Percentiles rank a stretch among this genome's conserved stretches.
phyloP scores from a whole-genome alignment of 2,329 filamentous ascomycete species.

The Cercospora citrullina region DNA sequence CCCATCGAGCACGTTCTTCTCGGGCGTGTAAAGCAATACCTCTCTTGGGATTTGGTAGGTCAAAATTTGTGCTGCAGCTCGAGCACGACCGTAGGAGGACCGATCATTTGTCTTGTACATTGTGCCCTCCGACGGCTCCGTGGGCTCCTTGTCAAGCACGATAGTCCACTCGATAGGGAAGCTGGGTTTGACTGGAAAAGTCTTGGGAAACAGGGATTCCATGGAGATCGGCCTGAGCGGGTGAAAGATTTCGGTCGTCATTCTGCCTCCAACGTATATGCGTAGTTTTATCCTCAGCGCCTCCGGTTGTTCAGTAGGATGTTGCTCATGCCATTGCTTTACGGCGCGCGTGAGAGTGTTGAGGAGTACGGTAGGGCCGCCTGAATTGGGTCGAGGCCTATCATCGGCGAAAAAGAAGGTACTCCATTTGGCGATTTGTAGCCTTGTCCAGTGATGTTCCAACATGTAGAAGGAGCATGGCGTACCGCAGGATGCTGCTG shows the following conservation, averaged over 20 bases:
- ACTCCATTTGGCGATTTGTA: slow-evolving; percentile 51
- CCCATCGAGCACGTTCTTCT: slow-evolving; percentile 74
- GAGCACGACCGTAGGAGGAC: slow-evolving; percentile 68
- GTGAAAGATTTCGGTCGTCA: slow-evolving; percentile 42
- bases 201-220: slow-evolving; percentile 59
- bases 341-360: slow-evolving; percentile 39
- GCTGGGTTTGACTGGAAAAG: slow-evolving; percentile 48
- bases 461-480: slow-evolving; percentile 43
- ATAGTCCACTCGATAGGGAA: slow-evolving; percentile 42
- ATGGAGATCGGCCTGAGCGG: slow-evolving; percentile 46
- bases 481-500: slow-evolving; percentile 33
- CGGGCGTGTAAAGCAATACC: slow-evolving; percentile 69
- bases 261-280: slow-evolving; percentile 52
- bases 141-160: slow-evolving; percentile 55
- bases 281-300: slow-evolving; percentile 54
- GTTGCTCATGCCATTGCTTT: slow-evolving; percentile 37
- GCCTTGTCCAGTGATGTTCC: slow-evolving; percentile 43
- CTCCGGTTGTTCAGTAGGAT: slow-evolving; percentile 31
- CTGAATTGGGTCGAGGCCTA: slow-evolving; percentile 58
- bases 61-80: slow-evolving; percentile 59
- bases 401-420: slow-evolving; percentile 69
- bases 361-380: slow-evolving; percentile 39
- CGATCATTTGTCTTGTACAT: slow-evolving; percentile 83
- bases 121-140: slow-evolving; percentile 64
- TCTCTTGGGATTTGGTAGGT: slow-evolving; percentile 55